phyloP scores from a whole-genome alignment of 2,329 filamentous ascomycete genomes.

The Byssoonygena ceratinophila region DNA sequence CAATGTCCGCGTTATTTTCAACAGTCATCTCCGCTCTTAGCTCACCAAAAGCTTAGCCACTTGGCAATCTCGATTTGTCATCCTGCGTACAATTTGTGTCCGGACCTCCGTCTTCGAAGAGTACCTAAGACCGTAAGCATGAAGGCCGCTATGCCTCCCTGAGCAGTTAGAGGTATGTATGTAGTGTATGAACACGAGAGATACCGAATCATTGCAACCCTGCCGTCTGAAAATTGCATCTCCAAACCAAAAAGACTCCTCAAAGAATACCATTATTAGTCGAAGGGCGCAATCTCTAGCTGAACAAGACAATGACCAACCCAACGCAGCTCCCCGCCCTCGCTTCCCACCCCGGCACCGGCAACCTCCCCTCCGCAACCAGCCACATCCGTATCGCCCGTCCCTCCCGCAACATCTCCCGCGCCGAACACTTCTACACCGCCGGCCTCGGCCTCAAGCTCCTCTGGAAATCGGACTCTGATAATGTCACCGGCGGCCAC shows the following conservation, averaged over 20 bases:
- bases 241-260: too few relatives aligned
- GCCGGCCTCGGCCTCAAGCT: slow-evolving; percentile 34
- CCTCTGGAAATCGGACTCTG: slow-evolving; percentile 27
- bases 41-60: background rate
- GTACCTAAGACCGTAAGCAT: too few relatives aligned
- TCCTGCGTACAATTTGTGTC: too few relatives aligned
- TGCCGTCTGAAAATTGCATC: too few relatives aligned
- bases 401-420: slow-evolving; percentile 32
- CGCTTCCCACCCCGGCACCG: background rate
- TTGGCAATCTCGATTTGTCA: background rate
- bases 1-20: too few relatives aligned
- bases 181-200: too few relatives aligned
- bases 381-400: slow-evolving; percentile 34
- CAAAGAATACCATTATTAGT: too few relatives aligned
- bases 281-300: too few relatives aligned
- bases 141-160: background rate
- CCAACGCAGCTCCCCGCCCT: background rate
- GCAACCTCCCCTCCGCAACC: slow-evolving; percentile 10
- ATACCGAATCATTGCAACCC: too few relatives aligned
- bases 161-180: too few relatives aligned
- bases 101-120: background rate
- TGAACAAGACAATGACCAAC: background rate
- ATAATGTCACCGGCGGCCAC: slow-evolving; percentile 32
- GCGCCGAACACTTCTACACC: slow-evolving; percentile 36
- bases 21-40: too few relatives aligned